Evolutionary conservation across 805 yeast species (phyloP).

Genomic region (Yamadazyma insecticola): DNA sequence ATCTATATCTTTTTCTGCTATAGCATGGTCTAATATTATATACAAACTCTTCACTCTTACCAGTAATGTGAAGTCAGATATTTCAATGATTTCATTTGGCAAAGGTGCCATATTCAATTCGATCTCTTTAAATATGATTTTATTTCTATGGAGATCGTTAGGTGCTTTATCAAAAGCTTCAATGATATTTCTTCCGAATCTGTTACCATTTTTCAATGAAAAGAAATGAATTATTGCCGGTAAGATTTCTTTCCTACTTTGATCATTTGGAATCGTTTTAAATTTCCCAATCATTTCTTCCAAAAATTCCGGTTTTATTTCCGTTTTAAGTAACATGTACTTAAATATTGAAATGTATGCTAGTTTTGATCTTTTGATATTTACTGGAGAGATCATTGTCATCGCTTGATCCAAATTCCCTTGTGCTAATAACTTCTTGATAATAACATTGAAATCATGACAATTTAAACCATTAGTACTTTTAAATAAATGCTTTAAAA

Average conservation of each 20-base stretch:
- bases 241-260: too few relatives aligned
- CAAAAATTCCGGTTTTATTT: constrained; percentile 2
- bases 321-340: constrained; percentile 4
- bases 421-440: constrained; percentile 20
- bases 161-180: too few relatives aligned
- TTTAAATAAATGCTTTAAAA: constrained; percentile 24
- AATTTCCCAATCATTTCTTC: constrained; percentile 6
- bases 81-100: constrained; percentile 3
- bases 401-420: constrained; percentile 22
- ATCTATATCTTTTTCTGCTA: constrained; percentile 16
- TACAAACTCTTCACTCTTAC: constrained; percentile 18
- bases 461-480: constrained; percentile 21
- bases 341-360: constrained; percentile 22
- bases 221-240: too few relatives aligned
- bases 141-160: too few relatives aligned
- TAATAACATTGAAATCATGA: constrained; percentile 23
- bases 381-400: constrained; percentile 15
- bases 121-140: too few relatives aligned
- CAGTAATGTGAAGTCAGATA: too few relatives aligned
- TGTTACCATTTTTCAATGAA: too few relatives aligned
- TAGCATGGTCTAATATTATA: constrained; percentile 19
- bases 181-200: too few relatives aligned
- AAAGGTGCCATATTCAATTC: too few relatives aligned
- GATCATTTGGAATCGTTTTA: too few relatives aligned
- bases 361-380: constrained; percentile 17